Evolutionary conservation across 2,329 filamentous ascomycete genomes (phyloP).

Genomic region (Madurella mycetomatis): DNA sequence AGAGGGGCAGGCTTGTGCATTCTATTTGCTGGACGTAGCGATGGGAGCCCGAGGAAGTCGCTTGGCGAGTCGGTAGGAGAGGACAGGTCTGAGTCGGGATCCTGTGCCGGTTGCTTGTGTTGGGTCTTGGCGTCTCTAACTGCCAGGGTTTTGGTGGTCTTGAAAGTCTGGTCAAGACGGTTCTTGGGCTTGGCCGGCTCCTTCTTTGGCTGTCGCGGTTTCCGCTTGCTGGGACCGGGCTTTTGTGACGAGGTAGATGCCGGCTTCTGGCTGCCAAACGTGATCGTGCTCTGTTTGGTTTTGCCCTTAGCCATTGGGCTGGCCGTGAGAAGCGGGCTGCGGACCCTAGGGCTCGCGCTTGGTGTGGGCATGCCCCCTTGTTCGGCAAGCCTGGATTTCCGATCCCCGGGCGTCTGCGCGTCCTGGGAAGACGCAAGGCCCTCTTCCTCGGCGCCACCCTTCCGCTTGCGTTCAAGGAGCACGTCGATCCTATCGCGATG

Average conservation of each 20-base stretch:
- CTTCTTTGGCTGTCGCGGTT: slow-evolving; percentile 34
- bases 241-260: slow-evolving; percentile 16
- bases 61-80: slow-evolving; percentile 21
- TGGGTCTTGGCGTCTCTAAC: slow-evolving; percentile 24
- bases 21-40: slow-evolving; percentile 26
- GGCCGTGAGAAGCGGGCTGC: slow-evolving; percentile 34
- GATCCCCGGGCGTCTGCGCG: slow-evolving; percentile 26
- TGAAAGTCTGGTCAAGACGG: slow-evolving; percentile 40
- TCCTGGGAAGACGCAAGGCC: slow-evolving; percentile 14
- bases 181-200: slow-evolving; percentile 33
- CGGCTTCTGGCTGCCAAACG: slow-evolving; percentile 37
- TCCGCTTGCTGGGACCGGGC: slow-evolving; percentile 27
- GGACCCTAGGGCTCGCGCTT: slow-evolving; percentile 50
- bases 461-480: slow-evolving; percentile 35
- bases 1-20: slow-evolving; percentile 18
- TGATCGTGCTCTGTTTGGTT: slow-evolving; percentile 50
- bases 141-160: slow-evolving; percentile 39
- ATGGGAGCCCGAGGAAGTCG: slow-evolving; percentile 20
- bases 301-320: slow-evolving; percentile 36
- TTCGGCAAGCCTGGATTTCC: slow-evolving; percentile 39
- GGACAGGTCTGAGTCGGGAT: slow-evolving; percentile 22
- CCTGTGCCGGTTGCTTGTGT: slow-evolving; percentile 4
- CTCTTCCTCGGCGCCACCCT: slow-evolving; percentile 10
- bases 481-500: slow-evolving; percentile 39
- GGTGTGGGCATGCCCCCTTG: slow-evolving; percentile 55